These are phyloP conservation scores for Eucalyptus shirleyi DNA, from an alignment of 345 rosid species.

Conservation along the genomic window DNA sequence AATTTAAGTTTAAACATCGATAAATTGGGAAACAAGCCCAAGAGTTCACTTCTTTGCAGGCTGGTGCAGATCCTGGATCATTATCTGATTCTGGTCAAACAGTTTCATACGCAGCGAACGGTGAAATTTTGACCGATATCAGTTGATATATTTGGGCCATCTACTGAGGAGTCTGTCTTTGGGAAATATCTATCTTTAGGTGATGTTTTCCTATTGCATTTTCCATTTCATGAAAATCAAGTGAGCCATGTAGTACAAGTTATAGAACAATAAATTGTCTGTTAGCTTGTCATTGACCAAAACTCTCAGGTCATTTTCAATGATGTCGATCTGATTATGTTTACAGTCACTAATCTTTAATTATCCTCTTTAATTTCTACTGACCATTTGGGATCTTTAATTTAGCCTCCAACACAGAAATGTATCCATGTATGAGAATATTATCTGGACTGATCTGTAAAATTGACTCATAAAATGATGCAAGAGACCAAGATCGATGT, in stretches of 20 bases:
- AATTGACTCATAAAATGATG: not conserved
- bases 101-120: not conserved
- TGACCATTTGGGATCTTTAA: too few species aligned
- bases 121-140: not conserved
- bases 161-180: not conserved
- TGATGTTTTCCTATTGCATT: not conserved
- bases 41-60: not conserved
- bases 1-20: not conserved
- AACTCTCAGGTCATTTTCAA: not conserved
- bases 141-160: not conserved
- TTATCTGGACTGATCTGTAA: not conserved
- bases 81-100: not conserved
- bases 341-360: too few species aligned
- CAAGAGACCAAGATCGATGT: not conserved
- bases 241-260: not conserved
- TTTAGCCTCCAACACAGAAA: not conserved
- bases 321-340: not conserved
- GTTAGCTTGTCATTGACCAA: not conserved
- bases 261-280: not conserved
- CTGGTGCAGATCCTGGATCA: not conserved
- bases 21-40: not conserved
- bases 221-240: not conserved
- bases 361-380: too few species aligned
- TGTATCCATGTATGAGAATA: not conserved
- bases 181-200: not conserved